phyloP scores from a whole-genome alignment of 2,329 filamentous ascomycete species.

The Penicillium sp. region DNA sequence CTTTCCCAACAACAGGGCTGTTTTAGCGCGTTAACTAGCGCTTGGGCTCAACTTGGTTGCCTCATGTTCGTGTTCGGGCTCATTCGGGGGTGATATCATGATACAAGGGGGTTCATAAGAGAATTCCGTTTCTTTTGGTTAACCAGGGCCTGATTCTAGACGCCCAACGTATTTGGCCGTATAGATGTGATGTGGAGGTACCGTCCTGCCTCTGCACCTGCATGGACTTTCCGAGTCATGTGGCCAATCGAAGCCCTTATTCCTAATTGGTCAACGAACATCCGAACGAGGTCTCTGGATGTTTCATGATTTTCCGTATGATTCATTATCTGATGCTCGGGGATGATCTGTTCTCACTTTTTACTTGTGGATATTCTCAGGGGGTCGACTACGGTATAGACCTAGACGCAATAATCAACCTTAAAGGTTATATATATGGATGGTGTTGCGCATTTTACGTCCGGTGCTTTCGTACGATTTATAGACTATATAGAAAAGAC shows the following conservation, averaged over 20 bases:
- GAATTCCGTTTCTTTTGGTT: not conserved
- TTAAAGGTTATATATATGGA: no score
- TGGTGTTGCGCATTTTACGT: no score
- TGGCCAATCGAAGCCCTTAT: not conserved
- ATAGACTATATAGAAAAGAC: not conserved
- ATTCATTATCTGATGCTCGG: not conserved
- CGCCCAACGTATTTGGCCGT: not conserved
- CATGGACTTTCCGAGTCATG: not conserved
- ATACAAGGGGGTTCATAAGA: not conserved
- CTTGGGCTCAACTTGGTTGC: not conserved
- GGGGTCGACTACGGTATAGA: not conserved
- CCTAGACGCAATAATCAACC: not conserved
- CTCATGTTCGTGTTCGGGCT: not conserved
- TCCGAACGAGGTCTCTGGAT: not conserved
- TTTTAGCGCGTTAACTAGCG: not conserved
- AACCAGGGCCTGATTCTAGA: not conserved
- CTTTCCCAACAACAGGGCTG: conserved; percentile 16
- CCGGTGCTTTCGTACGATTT: not conserved
- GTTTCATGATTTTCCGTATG: not conserved
- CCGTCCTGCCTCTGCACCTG: not conserved
- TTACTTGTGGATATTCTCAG: not conserved
- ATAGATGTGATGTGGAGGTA: not conserved
- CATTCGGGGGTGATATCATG: not conserved
- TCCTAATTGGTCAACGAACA: not conserved
- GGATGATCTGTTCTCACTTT: not conserved